These are phyloP conservation scores for Daedaleopsis nitida DNA, from an alignment of 768 basidiomycete genomes.

Conservation along the genomic window DNA sequence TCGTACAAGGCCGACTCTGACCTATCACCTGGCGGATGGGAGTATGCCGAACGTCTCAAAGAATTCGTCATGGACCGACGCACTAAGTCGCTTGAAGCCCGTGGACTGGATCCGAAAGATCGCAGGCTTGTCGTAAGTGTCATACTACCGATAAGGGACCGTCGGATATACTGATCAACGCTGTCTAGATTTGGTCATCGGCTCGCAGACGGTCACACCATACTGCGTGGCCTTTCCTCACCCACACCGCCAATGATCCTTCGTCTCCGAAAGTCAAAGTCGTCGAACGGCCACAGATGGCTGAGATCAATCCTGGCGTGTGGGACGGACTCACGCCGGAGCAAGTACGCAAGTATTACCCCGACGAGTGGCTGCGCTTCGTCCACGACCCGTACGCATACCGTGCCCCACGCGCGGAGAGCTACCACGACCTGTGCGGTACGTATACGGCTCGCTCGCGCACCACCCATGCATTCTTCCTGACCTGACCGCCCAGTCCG, in stretches of 20 bases:
- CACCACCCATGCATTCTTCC: background rate
- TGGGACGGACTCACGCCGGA: slow-evolving; percentile 96
- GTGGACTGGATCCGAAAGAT: slow-evolving; percentile 61
- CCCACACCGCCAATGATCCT: slow-evolving; percentile 24
- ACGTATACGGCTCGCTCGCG: slow-evolving; percentile 20
- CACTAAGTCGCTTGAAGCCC: slow-evolving; percentile 71
- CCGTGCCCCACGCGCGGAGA: slow-evolving; percentile 91
- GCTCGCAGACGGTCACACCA: slow-evolving; percentile 91
- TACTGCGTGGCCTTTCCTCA: slow-evolving; percentile 92
- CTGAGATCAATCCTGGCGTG: slow-evolving; percentile 96
- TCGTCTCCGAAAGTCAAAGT: slow-evolving; percentile 66
- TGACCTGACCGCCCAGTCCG: slow-evolving; percentile 59
- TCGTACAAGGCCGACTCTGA: slow-evolving; percentile 99
- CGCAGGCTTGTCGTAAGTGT: slow-evolving; percentile 66
- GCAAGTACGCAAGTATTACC: slow-evolving; percentile 87
- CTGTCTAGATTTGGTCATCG: slow-evolving; percentile 90
- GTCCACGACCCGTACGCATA: slow-evolving; percentile 91
- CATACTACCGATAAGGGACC: background rate
- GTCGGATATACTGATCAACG: background rate
- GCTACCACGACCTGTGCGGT: slow-evolving; percentile 95
- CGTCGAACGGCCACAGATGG: slow-evolving; percentile 94
- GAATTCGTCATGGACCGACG: slow-evolving; percentile 89
- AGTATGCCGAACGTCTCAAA: slow-evolving; percentile 87
- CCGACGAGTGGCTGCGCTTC: slow-evolving; percentile 93
- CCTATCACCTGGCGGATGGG: slow-evolving; percentile 92